Evolutionary conservation across 352 stramenopile species (phyloP).

Genomic region (Pythium utonaiense): DNA sequence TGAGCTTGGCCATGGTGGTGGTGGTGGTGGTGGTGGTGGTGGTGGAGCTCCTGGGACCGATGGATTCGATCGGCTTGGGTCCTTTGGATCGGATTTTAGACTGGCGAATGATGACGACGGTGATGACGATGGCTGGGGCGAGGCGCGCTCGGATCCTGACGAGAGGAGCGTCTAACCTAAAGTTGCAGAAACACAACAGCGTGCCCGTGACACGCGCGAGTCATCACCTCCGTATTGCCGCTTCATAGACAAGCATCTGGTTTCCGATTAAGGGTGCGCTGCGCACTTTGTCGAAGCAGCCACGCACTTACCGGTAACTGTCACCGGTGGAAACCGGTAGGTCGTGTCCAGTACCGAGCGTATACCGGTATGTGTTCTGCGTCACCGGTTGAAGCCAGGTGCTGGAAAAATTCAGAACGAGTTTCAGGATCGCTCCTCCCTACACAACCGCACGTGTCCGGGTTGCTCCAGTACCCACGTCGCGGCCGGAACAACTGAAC

Average conservation of each 20-base stretch:
- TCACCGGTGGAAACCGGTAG: too few species aligned
- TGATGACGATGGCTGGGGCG: background rate
- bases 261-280: background rate
- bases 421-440: slow-evolving; percentile 13
- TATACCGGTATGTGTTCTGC: slow-evolving; percentile 8
- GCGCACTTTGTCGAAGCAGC: slow-evolving; percentile 18
- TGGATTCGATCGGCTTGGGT: slow-evolving; percentile 3
- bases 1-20: slow-evolving; percentile 77
- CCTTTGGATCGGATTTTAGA: slow-evolving; percentile 20
- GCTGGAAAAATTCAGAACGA: slow-evolving; percentile 19
- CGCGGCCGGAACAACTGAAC: background rate
- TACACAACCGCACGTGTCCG: background rate
- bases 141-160: slow-evolving; percentile 17
- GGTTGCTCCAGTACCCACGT: too few species aligned
- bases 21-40: background rate
- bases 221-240: slow-evolving; percentile 14
- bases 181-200: slow-evolving; percentile 21
- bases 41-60: too few species aligned
- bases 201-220: slow-evolving; percentile 23
- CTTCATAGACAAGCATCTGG: slow-evolving; percentile 18
- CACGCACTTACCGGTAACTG: slow-evolving; percentile 1
- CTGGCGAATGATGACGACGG: background rate
- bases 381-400: slow-evolving; percentile 6
- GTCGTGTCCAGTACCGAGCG: slow-evolving; percentile 13
- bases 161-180: slow-evolving; percentile 1